phyloP scores from a whole-genome alignment of 495 filamentous ascomycete genomes.

The Aspergillus taichungensis region DNA sequence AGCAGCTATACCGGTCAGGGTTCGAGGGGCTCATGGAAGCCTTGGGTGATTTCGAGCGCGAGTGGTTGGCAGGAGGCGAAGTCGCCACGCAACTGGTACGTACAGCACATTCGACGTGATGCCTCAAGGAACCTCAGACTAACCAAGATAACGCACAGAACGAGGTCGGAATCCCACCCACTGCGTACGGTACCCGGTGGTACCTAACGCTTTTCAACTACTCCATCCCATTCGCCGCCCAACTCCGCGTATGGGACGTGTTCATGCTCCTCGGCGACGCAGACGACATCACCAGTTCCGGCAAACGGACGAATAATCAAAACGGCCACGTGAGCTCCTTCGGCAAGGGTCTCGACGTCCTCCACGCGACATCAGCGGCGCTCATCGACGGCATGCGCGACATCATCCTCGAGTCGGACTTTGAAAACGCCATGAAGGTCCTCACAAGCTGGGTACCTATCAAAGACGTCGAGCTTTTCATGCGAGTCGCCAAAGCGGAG shows the following conservation, averaged over 20 bases:
- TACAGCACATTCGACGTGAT: constrained; percentile 7
- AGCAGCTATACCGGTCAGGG: constrained; percentile 71
- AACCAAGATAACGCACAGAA: constrained; percentile 35
- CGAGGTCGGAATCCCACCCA: constrained; percentile 74
- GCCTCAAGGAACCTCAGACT: constrained; percentile 9
- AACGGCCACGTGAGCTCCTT: constrained; percentile 31
- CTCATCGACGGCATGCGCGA: constrained; percentile 89
- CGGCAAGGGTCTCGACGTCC: constrained; percentile 66
- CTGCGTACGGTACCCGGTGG: constrained; percentile 92
- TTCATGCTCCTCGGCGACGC: constrained; percentile 93
- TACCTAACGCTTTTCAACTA: constrained; percentile 98
- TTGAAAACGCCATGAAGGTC: constrained; percentile 97
- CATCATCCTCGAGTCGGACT: constrained; percentile 86
- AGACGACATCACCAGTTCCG: constrained; percentile 31
- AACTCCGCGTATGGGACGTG: constrained; percentile 97
- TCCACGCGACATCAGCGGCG: constrained; percentile 85
- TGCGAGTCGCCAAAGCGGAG: constrained; percentile 88
- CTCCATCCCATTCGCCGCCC: constrained; percentile 89
- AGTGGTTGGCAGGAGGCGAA: constrained; percentile 72
- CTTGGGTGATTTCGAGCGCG: constrained; percentile 75
- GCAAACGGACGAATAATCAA: constrained; percentile 34
- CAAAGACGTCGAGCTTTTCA: constrained; percentile 87
- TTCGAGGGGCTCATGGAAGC: constrained; percentile 85
- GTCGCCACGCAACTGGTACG: constrained; percentile 73
- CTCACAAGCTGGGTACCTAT: constrained; percentile 94